phyloP scores from a whole-genome alignment of 2,329 filamentous ascomycete genomes.

The Hypoxylon sp. region DNA sequence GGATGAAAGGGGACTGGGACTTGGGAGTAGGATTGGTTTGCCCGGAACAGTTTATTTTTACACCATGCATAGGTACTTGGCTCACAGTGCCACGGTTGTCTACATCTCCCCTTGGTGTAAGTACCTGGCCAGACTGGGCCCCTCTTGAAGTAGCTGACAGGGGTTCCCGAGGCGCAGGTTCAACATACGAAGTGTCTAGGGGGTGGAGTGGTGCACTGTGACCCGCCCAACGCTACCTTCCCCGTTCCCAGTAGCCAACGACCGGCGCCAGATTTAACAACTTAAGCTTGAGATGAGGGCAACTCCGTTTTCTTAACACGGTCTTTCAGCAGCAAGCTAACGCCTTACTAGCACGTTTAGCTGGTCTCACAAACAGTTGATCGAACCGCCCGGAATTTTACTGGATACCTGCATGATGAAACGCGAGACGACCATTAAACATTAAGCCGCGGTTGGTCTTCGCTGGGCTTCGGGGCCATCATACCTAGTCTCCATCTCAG shows the following conservation, averaged over 20 bases:
- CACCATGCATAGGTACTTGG: slow-evolving; percentile 34
- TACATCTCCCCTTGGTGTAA: slow-evolving; percentile 8
- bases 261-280: slow-evolving; percentile 8
- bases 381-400: slow-evolving; percentile 42
- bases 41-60: slow-evolving; percentile 42
- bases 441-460: slow-evolving; percentile 21
- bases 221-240: slow-evolving; percentile 28
- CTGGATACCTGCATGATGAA: slow-evolving; percentile 38
- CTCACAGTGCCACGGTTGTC: slow-evolving; percentile 29
- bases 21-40: slow-evolving; percentile 29
- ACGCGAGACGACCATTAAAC: slow-evolving; percentile 35
- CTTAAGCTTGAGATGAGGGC: slow-evolving; percentile 10
- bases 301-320: slow-evolving; percentile 32
- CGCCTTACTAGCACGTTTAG: slow-evolving; percentile 17
- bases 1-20: slow-evolving; percentile 41
- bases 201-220: slow-evolving; percentile 26
- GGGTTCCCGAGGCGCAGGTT: slow-evolving; percentile 38
- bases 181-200: slow-evolving; percentile 42
- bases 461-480: too few species aligned
- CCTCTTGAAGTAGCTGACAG: slow-evolving; percentile 25
- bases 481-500: slow-evolving; percentile 19
- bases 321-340: slow-evolving; percentile 15
- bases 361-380: slow-evolving; percentile 34
- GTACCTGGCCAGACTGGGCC: slow-evolving; percentile 13
- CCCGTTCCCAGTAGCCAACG: slow-evolving; percentile 15